Evolutionary conservation across 2,329 filamentous ascomycete genomes (phyloP).

Genomic region (Arthroderma sp.): DNA sequence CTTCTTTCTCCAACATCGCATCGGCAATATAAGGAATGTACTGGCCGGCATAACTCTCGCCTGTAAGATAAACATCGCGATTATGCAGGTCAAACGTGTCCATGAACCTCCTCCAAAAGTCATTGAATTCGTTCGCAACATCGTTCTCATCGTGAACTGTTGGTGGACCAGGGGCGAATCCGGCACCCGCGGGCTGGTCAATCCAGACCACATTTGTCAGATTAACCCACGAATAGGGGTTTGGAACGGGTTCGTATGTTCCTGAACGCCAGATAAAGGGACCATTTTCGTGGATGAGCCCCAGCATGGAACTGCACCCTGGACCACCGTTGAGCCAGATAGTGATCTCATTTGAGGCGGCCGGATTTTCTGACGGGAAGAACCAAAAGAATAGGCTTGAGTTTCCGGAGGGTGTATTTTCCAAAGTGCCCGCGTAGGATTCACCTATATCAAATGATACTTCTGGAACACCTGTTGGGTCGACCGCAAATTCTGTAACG

Average conservation of each 20-base stretch:
- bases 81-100: constrained; percentile 53
- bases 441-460: constrained; percentile 53
- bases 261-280: constrained; percentile 57
- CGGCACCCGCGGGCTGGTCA: constrained; percentile 52
- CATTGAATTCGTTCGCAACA: constrained; percentile 55
- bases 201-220: constrained; percentile 66
- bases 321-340: constrained; percentile 41
- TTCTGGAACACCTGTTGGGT: constrained; percentile 52
- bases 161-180: constrained; percentile 52
- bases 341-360: constrained; percentile 31
- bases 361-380: constrained; percentile 34
- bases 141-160: constrained; percentile 55
- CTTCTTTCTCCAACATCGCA: constrained; percentile 55
- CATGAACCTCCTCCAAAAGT: constrained; percentile 68
- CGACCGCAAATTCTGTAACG: constrained; percentile 46
- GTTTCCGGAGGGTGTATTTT: constrained; percentile 37
- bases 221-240: constrained; percentile 61
- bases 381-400: constrained; percentile 39
- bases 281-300: constrained; percentile 63
- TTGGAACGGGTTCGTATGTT: constrained; percentile 50
- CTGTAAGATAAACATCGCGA: constrained; percentile 58
- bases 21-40: constrained; percentile 60
- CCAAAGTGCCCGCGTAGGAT: constrained; percentile 37
- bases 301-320: constrained; percentile 47
- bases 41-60: constrained; percentile 56